Evolutionary conservation across 495 filamentous ascomycete genomes (phyloP).

Genomic region (Tuber aestivum): DNA sequence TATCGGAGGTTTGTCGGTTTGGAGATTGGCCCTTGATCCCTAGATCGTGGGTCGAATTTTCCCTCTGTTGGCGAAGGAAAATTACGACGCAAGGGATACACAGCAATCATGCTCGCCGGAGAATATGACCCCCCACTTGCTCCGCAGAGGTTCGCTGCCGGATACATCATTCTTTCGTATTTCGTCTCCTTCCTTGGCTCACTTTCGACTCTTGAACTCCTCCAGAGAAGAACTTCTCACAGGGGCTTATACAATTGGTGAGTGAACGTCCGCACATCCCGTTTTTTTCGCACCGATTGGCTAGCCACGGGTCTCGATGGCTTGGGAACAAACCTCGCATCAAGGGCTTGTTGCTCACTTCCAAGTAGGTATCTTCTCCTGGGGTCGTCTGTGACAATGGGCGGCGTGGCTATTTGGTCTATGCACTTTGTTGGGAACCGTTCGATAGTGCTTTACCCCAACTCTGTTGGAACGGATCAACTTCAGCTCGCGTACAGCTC

Average conservation of each 20-base stretch:
- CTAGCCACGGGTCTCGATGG: slow-evolving; percentile 22
- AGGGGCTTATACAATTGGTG: slow-evolving; percentile 68
- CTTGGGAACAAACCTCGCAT: slow-evolving; percentile 3
- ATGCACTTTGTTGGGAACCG: slow-evolving; percentile 85
- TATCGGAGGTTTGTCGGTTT: background rate
- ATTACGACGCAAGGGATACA: background rate
- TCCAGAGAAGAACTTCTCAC: slow-evolving; percentile 65
- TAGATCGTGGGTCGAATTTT: background rate
- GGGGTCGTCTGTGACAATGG: slow-evolving; percentile 69
- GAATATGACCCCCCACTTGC: slow-evolving; percentile 13
- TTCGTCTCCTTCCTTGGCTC: slow-evolving; percentile 71
- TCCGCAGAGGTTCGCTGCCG: slow-evolving; percentile 53
- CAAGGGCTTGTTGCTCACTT: slow-evolving; percentile 9
- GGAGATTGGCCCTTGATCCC: background rate
- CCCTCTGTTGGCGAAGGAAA: background rate
- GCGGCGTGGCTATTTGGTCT: slow-evolving; percentile 52
- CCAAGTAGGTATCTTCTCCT: slow-evolving; percentile 60
- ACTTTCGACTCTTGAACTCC: slow-evolving; percentile 70
- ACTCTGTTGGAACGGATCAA: slow-evolving; percentile 49
- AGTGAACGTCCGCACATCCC: slow-evolving; percentile 30
- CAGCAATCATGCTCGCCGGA: background rate
- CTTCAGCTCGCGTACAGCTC: slow-evolving; percentile 69
- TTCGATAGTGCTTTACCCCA: slow-evolving; percentile 59
- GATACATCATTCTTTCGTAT: slow-evolving; percentile 68
- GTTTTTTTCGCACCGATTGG: slow-evolving; percentile 33